Evolutionary conservation across 2,329 filamentous ascomycete species (phyloP).

Genomic region (Aspergillus sp.): DNA sequence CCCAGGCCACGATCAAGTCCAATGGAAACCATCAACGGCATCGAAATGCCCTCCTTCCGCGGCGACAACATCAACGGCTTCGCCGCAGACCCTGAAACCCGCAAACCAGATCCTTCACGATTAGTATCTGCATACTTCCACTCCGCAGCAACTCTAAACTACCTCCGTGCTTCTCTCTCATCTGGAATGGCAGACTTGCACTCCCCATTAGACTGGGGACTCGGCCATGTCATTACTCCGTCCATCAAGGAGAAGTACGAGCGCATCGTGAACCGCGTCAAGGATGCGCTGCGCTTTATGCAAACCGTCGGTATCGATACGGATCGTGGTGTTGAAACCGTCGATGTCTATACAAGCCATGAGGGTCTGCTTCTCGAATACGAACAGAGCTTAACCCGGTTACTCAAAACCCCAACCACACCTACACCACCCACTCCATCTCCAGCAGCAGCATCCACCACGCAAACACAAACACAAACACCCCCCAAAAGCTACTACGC

Average conservation of each 20-base stretch:
- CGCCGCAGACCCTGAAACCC: constrained; percentile 58
- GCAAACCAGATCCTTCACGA: constrained; percentile 75
- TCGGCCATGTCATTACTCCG: constrained; percentile 84
- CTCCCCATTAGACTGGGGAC: constrained; percentile 87
- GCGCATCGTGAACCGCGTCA: constrained; percentile 77
- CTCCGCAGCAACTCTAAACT: constrained; percentile 91
- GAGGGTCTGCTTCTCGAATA: constrained; percentile 93
- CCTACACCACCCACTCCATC: constrained; percentile 10
- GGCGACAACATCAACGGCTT: constrained; percentile 96
- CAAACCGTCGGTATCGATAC: constrained; percentile 86
- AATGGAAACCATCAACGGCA: constrained; percentile 74
- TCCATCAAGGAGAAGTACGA: constrained; percentile 81
- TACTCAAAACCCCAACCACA: constrained; percentile 59
- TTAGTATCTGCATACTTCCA: constrained; percentile 93
- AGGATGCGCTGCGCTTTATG: constrained; percentile 90
- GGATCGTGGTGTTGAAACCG: constrained; percentile 77
- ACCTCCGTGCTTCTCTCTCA: constrained; percentile 74
- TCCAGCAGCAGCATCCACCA: constrained; percentile 44
- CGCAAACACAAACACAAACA: constrained; percentile 11
- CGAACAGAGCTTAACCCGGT: constrained; percentile 79
- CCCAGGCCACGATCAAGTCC: constrained; percentile 72
- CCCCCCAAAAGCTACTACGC: constrained; percentile 70
- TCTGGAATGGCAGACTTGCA: constrained; percentile 92
- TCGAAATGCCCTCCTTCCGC: constrained; percentile 81
- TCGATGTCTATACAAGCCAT: constrained; percentile 93